These are phyloP conservation scores for Mycosarcoma maydis DNA, from an alignment of 1,284 basidiomycete species.

Conservation along the genomic window DNA sequence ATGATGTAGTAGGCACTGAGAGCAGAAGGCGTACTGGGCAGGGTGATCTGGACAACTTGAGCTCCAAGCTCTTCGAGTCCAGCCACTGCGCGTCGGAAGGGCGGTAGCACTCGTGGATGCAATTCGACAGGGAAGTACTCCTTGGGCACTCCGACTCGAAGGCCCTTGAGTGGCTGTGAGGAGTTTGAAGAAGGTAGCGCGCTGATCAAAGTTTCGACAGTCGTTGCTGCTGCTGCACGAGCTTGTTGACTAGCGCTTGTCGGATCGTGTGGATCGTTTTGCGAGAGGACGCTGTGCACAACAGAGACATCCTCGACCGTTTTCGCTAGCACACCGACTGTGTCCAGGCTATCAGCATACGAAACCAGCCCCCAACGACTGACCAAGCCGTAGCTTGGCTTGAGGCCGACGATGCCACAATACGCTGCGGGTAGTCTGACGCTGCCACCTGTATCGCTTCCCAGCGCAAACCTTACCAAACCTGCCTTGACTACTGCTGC, in stretches of 20 bases:
- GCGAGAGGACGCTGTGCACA: conserved; percentile 76
- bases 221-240: conserved; percentile 21
- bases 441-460: conserved; percentile 95
- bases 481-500: conserved; percentile 59
- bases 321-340: conserved; percentile 82
- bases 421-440: conserved; percentile 91
- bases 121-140: conserved; percentile 86
- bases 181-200: background rate
- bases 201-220: conserved; percentile 3
- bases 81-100: conserved; percentile 71
- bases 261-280: conserved; percentile 80
- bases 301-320: conserved; percentile 71
- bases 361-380: conserved; percentile 90
- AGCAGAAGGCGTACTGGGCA: conserved; percentile 81
- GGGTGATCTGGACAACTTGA: conserved; percentile 76
- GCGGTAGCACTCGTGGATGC: conserved; percentile 70
- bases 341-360: conserved; percentile 93
- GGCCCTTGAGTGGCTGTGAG: conserved; percentile 67
- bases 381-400: conserved; percentile 92
- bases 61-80: conserved; percentile 76
- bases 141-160: conserved; percentile 76
- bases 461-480: conserved; percentile 73
- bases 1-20: conserved; percentile 95
- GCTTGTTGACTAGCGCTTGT: conserved; percentile 72
- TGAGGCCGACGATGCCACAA: conserved; percentile 89